These are phyloP conservation scores for Waitea zeae DNA, from an alignment of 1,284 basidiomycete genomes.

Conservation along the genomic window DNA sequence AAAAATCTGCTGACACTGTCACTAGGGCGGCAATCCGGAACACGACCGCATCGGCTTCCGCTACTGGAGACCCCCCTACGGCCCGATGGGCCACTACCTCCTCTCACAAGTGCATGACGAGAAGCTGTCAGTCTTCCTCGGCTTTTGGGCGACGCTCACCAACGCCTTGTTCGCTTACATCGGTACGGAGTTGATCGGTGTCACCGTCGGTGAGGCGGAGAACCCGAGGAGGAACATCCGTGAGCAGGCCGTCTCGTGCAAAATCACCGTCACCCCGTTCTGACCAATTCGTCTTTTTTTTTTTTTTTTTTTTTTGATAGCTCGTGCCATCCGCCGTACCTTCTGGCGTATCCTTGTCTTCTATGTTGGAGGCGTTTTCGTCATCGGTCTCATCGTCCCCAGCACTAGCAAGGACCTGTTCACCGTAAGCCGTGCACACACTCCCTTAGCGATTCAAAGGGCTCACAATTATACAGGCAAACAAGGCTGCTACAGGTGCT, in stretches of 20 bases:
- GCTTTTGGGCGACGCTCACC: constrained; percentile 37
- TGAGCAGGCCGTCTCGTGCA: too few relatives aligned
- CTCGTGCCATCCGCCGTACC: constrained; percentile 33
- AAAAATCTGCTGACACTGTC: too few relatives aligned
- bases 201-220: constrained; percentile 24
- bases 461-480: too few relatives aligned
- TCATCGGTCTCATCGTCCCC: constrained; percentile 44
- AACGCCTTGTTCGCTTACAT: constrained; percentile 38
- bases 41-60: constrained; percentile 35
- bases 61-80: constrained; percentile 38
- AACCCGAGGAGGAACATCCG: constrained; percentile 44
- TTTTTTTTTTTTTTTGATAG: not conserved
- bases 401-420: constrained; percentile 12
- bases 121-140: constrained; percentile 28
- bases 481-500: constrained; percentile 39
- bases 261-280: too few relatives aligned
- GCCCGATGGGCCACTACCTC: constrained; percentile 20
- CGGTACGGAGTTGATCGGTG: constrained; percentile 36
- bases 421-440: too few relatives aligned
- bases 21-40: constrained; percentile 35
- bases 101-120: constrained; percentile 25
- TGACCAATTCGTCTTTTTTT: too few relatives aligned
- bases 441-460: constrained; percentile 48
- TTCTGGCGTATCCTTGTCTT: constrained; percentile 50
- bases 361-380: constrained; percentile 53